Base-by-base conservation (phyloP, 202 grass and related monocot genomes). In the Carex arenaria region DNA sequence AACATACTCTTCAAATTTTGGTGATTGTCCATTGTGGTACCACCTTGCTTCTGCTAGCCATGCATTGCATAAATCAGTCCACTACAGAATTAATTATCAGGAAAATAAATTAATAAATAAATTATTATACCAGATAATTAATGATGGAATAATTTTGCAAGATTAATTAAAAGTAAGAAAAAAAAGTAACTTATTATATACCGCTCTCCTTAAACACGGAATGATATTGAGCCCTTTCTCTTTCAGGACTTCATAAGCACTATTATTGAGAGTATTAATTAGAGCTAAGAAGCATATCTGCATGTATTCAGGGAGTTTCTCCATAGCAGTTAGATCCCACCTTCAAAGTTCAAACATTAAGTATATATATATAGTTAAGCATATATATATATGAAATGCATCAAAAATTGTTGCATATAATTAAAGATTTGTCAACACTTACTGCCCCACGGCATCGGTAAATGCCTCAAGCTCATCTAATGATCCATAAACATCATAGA, bases 401-500 rank as follows among this genome's bases (percentile, higher is more conserved):
- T 22, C 23, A 80, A 30, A 15, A 17, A 30, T 10, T 28, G 22
- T 4, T 4, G 26, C 26, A 26, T 3, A 61, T 4, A 18, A 26
- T 26, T 55, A 55, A 34, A 80, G 19, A 23, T 4, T 47, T 30
- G 47, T 60, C 22, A 1, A 1, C 10, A 2, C 47, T 56, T 59
- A 56, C 85, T 66, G 53, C 20, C 83, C 57, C 6, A 87, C 18
- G 10, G 69, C 79, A 77, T 83, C 26, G 2, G 85, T 87, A 40
- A 87, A 82, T 36, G 69, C 32, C 66, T 87, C 67, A 5, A 87
- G 85, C 28, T 87, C 85, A 40, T 87, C 69, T 13, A 87, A 32
- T 32, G 80, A 75, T 3, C 85, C 85, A 67, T 87, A 77, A 53
- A 78, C 56, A 67, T 87, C 85, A 66, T 87, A 87, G 47, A 83